Evolutionary conservation across 75 land plant species (phyloP), one percentile per base, ranked within the genome.

Genomic region (Pinus albicaulis): DNA sequence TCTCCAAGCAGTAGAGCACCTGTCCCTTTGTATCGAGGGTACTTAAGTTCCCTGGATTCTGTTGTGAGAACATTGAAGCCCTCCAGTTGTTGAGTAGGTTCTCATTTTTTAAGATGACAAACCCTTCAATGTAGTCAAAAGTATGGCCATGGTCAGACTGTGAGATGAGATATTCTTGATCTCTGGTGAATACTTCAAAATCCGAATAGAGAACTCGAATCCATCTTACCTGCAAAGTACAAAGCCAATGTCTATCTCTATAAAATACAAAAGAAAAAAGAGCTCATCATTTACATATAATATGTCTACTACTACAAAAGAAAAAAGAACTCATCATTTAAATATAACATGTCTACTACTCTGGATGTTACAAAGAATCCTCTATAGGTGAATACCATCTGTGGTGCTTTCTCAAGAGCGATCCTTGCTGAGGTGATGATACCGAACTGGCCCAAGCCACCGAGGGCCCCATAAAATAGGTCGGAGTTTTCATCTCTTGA

Each of bases 391-490:
- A 7, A 24, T 70, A 23, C 19, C 34, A 10, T 25, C 23, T 70
- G 19, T 3, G 94, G 92, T 66, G 96, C 96, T 48, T 69, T 84
- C 80, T 88, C 92, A n/a, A 93, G 90, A 25, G 84, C 75, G 17
- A 93, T 86, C 80, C 92, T 64, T 3, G 94, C 96, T 31, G 83
- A n/a, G 38, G 96, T 93, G 57, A 93, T 93, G 84, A 93, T 87
- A 19, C 96, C 96, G 66, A 93, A 93, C 81, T 93, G 96, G 20
- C 96, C 94, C 3, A 93, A 62, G 10, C 96, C 96, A 20, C 96
- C 96, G 6, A 93, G 84, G 31, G 81, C 94, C 48, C 75, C 89
- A 76, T 80, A 81, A 75, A 93, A 93, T 38, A 93, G 89, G 44
- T 92, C 90, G 0, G 92, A 52, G 74, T 91, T 87, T 8, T 87